phyloP scores from a whole-genome alignment of 495 filamentous ascomycete genomes.

The Astrothelium macrocarpum region DNA sequence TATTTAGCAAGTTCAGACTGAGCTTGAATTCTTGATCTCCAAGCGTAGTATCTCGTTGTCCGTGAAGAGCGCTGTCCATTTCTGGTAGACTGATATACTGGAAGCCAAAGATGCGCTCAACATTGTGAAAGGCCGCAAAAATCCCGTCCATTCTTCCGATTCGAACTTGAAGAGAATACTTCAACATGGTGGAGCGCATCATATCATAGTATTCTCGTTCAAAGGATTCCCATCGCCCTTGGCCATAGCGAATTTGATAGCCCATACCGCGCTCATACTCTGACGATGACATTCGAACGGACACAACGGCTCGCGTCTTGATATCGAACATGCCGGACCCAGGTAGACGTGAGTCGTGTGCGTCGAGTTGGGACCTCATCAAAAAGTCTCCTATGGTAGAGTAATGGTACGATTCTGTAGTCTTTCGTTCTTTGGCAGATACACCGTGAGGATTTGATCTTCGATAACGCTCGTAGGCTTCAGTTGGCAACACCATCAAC shows the following conservation, averaged over 20 bases:
- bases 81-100: constrained; percentile 81
- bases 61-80: constrained; percentile 81
- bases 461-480: constrained; percentile 77
- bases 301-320: constrained; percentile 85
- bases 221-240: constrained; percentile 76
- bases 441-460: constrained; percentile 51
- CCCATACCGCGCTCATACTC: constrained; percentile 67
- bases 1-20: constrained; percentile 68
- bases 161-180: constrained; percentile 91
- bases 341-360: constrained; percentile 74
- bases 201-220: constrained; percentile 96
- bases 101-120: constrained; percentile 91
- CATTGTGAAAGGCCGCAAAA: constrained; percentile 96
- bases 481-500: constrained; percentile 69
- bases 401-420: constrained; percentile 74
- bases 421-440: constrained; percentile 49
- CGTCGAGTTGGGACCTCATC: constrained; percentile 94
- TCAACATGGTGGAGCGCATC: constrained; percentile 89
- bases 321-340: constrained; percentile 95
- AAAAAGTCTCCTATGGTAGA: constrained; percentile 81
- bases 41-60: constrained; percentile 49
- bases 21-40: constrained; percentile 84
- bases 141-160: constrained; percentile 98
- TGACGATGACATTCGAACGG: constrained; percentile 73
- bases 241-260: constrained; percentile 71